phyloP scores from a whole-genome alignment of 768 basidiomycete species.

The Amanita polypyramis region DNA sequence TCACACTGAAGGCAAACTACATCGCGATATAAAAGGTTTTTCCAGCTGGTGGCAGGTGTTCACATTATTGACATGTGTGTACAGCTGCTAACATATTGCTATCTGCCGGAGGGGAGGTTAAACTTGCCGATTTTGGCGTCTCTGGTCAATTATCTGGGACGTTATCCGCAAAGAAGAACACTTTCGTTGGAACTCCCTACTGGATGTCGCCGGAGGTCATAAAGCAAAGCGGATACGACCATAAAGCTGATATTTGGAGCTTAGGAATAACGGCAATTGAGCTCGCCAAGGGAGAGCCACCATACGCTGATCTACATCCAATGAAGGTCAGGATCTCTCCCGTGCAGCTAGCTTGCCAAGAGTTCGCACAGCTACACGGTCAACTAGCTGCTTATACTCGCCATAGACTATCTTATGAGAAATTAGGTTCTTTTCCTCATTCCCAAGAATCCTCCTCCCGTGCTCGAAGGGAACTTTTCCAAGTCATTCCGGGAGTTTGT shows the following conservation, averaged over 20 bases:
- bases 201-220: slow-evolving; percentile 99
- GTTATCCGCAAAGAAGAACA: slow-evolving; percentile 92
- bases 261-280: slow-evolving; percentile 97
- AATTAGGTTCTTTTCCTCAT: slow-evolving; percentile 93
- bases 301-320: slow-evolving; percentile 95
- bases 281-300: slow-evolving; percentile 94
- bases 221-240: slow-evolving; percentile 98
- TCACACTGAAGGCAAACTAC: slow-evolving; percentile 92
- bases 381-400: background rate
- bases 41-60: background rate
- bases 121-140: slow-evolving; percentile 97
- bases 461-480: slow-evolving; percentile 83
- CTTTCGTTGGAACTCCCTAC: slow-evolving; percentile 95
- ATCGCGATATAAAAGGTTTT: slow-evolving; percentile 97
- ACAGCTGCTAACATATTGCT: slow-evolving; percentile 90
- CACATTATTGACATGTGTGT: slow-evolving; percentile 4
- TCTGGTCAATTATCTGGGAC: slow-evolving; percentile 95
- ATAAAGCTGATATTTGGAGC: slow-evolving; percentile 99
- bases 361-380: background rate
- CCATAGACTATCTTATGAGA: background rate
- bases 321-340: slow-evolving; percentile 72
- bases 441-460: slow-evolving; percentile 93
- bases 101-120: slow-evolving; percentile 89
- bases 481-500: slow-evolving; percentile 94
- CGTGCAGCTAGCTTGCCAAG: background rate